Conservation (phyloP, 345 rosid species). For the Pistacia atlantica region DNA sequence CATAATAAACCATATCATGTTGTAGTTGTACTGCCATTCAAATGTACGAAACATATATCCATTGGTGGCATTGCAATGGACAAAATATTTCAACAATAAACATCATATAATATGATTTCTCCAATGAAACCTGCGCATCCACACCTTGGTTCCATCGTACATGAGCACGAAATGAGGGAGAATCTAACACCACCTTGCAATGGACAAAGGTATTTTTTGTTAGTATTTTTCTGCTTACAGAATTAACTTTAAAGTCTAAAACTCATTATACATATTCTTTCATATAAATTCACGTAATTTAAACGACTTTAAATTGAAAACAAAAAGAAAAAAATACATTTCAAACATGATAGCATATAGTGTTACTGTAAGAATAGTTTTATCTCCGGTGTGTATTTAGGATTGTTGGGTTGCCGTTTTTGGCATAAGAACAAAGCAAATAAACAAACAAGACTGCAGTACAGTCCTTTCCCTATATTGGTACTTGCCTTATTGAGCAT, state of each 20-base stretch:
- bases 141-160: neutral
- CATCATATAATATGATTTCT: neutral
- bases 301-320: too few relatives aligned
- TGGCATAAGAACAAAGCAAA: neutral
- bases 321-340: too few relatives aligned
- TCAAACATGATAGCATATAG: too few relatives aligned
- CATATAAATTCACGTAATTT: too few relatives aligned
- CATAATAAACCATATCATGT: too few relatives aligned
- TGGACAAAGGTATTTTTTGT: neutral
- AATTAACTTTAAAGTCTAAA: too few relatives aligned
- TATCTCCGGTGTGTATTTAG: too few relatives aligned
- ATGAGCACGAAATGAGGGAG: neutral
- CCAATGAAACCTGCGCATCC: neutral
- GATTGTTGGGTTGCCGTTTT: neutral
- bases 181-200: neutral
- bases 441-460: slow-evolving; percentile 10
- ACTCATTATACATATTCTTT: too few relatives aligned
- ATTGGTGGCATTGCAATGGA: neutral
- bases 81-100: neutral
- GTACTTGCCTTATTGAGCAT: neutral
- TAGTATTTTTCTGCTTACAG: neutral
- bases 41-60: neutral
- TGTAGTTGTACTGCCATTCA: too few relatives aligned
- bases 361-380: neutral
- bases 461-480: too few relatives aligned